phyloP scores from a whole-genome alignment of 139 green algal species.

The Diplosphaera chodatii region DNA sequence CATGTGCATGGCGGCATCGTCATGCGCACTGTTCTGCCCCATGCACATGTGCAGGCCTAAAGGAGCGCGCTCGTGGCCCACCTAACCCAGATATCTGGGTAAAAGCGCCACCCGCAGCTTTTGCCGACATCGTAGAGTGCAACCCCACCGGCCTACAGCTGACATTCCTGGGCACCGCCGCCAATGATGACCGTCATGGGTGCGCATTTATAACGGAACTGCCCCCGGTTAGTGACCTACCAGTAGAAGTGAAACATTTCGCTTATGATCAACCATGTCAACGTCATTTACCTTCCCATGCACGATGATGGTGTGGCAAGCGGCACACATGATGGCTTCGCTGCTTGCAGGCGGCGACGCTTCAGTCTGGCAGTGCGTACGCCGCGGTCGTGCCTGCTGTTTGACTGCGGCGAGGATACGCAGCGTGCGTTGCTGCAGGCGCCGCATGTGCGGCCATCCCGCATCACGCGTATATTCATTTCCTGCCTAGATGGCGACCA shows the following conservation, averaged over 20 bases:
- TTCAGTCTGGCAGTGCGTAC: constrained; percentile 38
- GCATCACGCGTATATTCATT: constrained; percentile 74
- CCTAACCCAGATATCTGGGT: not conserved
- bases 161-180: constrained; percentile 30
- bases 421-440: constrained; percentile 54
- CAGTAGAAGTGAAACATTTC: too few relatives aligned
- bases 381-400: constrained; percentile 60
- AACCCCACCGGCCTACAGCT: constrained; percentile 27
- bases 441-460: constrained; percentile 40
- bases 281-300: too few relatives aligned
- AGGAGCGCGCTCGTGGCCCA: too few relatives aligned
- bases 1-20: too few relatives aligned
- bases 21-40: too few relatives aligned
- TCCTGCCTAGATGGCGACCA: constrained; percentile 45
- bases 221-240: too few relatives aligned
- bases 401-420: constrained; percentile 77
- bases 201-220: too few relatives aligned
- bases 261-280: too few relatives aligned
- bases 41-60: not conserved
- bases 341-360: not conserved
- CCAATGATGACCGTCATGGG: not conserved
- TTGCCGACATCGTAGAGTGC: not conserved
- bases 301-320: too few relatives aligned
- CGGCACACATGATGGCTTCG: too few relatives aligned
- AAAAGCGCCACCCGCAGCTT: not conserved